Conservation (phyloP, 805 yeast genomes). For the Myxozyma monticola region DNA sequence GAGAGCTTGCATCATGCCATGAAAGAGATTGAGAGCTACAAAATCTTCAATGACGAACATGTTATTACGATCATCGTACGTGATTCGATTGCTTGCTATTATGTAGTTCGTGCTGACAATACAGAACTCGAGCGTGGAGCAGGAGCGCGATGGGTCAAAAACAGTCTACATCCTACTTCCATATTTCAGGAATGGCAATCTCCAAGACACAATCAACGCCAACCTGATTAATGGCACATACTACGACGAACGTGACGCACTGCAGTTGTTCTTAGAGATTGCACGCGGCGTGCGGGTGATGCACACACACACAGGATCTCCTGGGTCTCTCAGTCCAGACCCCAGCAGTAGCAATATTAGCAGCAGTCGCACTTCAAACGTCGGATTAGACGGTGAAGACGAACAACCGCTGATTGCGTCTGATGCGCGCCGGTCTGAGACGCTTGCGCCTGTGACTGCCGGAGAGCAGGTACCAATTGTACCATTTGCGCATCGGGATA, state of each 20-base stretch:
- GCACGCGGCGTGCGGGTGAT: conserved; percentile 73
- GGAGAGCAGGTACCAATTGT: conserved; percentile 45
- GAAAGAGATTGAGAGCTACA: conserved; percentile 75
- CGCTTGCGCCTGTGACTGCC: background rate
- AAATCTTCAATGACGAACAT: conserved; percentile 65
- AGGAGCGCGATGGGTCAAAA: conserved; percentile 75
- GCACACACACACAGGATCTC: conserved; percentile 56
- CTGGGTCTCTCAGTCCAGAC: background rate
- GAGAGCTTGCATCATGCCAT: conserved; percentile 72
- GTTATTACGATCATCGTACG: conserved; percentile 57
- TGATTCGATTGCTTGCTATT: background rate
- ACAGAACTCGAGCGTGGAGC: conserved; percentile 65
- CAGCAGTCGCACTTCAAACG: conserved; percentile 1
- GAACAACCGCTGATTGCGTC: conserved; percentile 47
- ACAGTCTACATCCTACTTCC: conserved; percentile 80
- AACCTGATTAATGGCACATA: conserved; percentile 56
- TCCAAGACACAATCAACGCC: conserved; percentile 76
- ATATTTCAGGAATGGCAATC: conserved; percentile 60
- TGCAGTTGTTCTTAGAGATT: conserved; percentile 63
- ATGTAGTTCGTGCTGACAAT: background rate
- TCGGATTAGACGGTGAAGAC: conserved; percentile 29
- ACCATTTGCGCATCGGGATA: conserved; percentile 82
- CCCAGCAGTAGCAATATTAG: background rate
- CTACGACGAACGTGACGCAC: conserved; percentile 63
- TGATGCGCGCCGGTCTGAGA: conserved; percentile 16